Evolutionary conservation across 306 rosid genomes (phyloP).

Genomic region (Prunus mira): DNA sequence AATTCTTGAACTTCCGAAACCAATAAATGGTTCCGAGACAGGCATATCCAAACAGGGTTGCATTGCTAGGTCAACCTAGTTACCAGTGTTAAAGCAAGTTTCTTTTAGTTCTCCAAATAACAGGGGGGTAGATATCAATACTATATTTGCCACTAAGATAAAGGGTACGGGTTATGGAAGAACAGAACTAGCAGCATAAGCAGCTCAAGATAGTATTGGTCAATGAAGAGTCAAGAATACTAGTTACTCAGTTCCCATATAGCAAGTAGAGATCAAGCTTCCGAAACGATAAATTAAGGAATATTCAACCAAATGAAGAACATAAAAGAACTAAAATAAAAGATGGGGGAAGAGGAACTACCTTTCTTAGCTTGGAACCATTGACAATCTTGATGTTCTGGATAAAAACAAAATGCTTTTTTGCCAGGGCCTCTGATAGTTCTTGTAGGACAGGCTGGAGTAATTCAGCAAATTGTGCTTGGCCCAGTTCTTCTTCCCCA

Average conservation of each 20-base stretch:
- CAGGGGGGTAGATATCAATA: not conserved
- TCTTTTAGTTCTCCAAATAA: not conserved
- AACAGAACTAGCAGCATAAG: not conserved
- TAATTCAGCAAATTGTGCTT: slow-evolving; percentile 90
- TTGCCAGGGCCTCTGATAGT: slow-evolving; percentile 64
- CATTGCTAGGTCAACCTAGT: not conserved
- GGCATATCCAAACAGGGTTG: not conserved
- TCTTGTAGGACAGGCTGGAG: slow-evolving; percentile 88
- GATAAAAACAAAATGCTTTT: slow-evolving; percentile 43
- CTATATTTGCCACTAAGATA: too few species aligned
- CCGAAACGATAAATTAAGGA: too few species aligned
- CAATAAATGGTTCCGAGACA: not conserved
- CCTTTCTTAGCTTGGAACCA: slow-evolving; percentile 80
- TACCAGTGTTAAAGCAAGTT: not conserved
- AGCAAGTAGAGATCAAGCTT: too few species aligned
- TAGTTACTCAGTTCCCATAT: too few species aligned
- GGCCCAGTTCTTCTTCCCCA: slow-evolving; percentile 81
- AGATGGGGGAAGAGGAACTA: slow-evolving; percentile 16
- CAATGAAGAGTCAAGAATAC: not conserved
- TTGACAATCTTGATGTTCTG: slow-evolving; percentile 60
- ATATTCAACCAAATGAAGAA: not conserved
- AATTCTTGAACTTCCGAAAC: not conserved
- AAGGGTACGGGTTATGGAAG: not conserved
- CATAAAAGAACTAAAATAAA: not conserved
- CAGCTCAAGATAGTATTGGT: not conserved